Evolutionary conservation across 1,139 yeast species (phyloP), one percentile per base, ranked within the genome.

Genomic region (Debaryomyces subglobosus): DNA sequence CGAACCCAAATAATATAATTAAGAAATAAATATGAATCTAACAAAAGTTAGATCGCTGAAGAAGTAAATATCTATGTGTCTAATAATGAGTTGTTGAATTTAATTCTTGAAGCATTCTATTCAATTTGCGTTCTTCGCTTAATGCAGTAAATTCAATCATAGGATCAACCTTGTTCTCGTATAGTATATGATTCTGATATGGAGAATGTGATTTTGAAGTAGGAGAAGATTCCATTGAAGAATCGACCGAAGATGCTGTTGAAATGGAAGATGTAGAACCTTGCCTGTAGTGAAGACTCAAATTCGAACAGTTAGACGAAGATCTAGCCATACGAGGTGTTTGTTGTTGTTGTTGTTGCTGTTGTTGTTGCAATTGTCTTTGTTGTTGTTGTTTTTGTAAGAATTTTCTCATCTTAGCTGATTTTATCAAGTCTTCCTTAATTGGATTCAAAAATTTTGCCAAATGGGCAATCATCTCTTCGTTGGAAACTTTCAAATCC

Each of bases 361-460:
- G 44, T 18, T 37, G 48, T 43, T 49, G 50, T 39, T 52, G 53
- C 36, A 53, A 50, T 35, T 56, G 52, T 40, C 53, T 50, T 42
- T 55, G 53, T 42, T 55, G 51, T 39, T 56, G 55, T 54, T 69
- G 72, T 43, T 64, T 60, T 40, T 58, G 53, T 50, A 72, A 59
- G 58, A 62, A 72, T 53, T 61, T 64, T 54, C 70, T 68, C 71
- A 74, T 61, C 64, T 71, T 72, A 53, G 64, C 61, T 15, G 69
- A 54, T 53, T 64, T 76, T 63, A 77, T 72, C 60, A 85, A 66
- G 54, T 84, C 88, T 44, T 69, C 68, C 58, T 78, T 81, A 65
- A 86, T 84, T 46, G 91, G 91, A 41, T 79, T 82, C 55, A 85
- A 72, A 71, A 85, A 79, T 51, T 72, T 66, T 52, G 69, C 72